Evolutionary conservation across 345 rosid genomes (phyloP).

Genomic region (Passiflora organensis): DNA sequence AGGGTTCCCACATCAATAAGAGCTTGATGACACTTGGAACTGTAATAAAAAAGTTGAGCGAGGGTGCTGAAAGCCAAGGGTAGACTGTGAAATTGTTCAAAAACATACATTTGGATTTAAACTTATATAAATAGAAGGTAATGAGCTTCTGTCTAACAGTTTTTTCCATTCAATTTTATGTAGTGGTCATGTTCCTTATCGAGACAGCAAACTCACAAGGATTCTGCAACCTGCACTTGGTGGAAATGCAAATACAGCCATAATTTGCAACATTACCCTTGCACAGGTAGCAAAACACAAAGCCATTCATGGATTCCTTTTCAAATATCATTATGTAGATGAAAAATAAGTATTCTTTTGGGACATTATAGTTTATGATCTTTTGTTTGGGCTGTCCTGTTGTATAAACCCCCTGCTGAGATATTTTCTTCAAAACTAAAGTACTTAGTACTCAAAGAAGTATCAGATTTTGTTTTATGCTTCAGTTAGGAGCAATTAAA

Average conservation of each 20-base stretch:
- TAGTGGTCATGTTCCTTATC: slow-evolving; percentile 95
- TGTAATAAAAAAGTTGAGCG: slow-evolving; percentile 85
- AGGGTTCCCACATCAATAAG: slow-evolving; percentile 93
- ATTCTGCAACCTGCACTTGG: slow-evolving; percentile 96
- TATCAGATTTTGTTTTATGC: too few species aligned
- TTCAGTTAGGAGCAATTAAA: too few species aligned
- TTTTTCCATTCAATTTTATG: slow-evolving; percentile 10
- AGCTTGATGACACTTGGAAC: slow-evolving; percentile 95
- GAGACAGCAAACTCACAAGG: slow-evolving; percentile 96
- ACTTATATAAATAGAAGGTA: neutral
- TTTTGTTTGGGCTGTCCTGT: neutral
- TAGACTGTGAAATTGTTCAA: slow-evolving; percentile 20
- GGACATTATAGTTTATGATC: too few species aligned
- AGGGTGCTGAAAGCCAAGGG: slow-evolving; percentile 97
- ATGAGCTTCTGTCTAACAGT: neutral
- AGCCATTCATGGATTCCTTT: neutral
- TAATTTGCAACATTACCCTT: slow-evolving; percentile 93
- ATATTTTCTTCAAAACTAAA: too few species aligned
- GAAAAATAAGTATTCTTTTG: neutral
- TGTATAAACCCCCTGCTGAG: too few species aligned
- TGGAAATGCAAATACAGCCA: slow-evolving; percentile 98
- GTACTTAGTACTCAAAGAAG: too few species aligned
- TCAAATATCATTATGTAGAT: neutral
- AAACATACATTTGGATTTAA: neutral
- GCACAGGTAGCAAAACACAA: slow-evolving; percentile 58